These are phyloP conservation scores for Xylaria sp. DNA, from an alignment of 2,329 filamentous ascomycete genomes.

Conservation along the genomic window DNA sequence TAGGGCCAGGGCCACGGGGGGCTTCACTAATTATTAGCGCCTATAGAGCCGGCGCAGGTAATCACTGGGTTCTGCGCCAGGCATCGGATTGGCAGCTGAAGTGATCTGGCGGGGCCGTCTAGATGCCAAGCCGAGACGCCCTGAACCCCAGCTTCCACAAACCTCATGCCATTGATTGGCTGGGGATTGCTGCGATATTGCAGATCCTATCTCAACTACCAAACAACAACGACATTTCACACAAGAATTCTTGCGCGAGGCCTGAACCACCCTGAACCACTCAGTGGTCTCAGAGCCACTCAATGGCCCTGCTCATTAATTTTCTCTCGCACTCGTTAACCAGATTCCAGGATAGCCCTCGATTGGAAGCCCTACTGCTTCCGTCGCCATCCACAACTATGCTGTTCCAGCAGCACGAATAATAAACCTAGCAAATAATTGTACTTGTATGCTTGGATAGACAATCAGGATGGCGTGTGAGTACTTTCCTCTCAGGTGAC, in stretches of 20 bases:
- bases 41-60: constrained; percentile 3
- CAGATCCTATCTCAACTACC: constrained; percentile 26
- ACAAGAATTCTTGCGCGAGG: constrained; percentile 13
- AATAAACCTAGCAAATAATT: not conserved
- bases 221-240: constrained; percentile 24
- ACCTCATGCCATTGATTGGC: constrained; percentile 43
- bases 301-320: constrained; percentile 8
- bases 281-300: constrained; percentile 20
- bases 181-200: constrained; percentile 32
- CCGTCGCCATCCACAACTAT: not conserved
- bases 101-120: constrained; percentile 16
- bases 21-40: constrained; percentile 9
- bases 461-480: not conserved
- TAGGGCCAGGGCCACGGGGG: not conserved
- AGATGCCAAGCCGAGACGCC: constrained; percentile 44
- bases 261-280: constrained; percentile 9
- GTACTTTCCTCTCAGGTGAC: not conserved
- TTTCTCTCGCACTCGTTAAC: constrained; percentile 14
- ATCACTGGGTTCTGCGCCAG: not conserved
- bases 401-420: not conserved
- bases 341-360: not conserved
- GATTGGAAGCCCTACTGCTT: not conserved
- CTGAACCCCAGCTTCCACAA: constrained; percentile 38
- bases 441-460: not conserved
- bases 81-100: constrained; percentile 14